Conservation (phyloP, 495 filamentous ascomycete genomes). For the Talaromyces nanjingensis region DNA sequence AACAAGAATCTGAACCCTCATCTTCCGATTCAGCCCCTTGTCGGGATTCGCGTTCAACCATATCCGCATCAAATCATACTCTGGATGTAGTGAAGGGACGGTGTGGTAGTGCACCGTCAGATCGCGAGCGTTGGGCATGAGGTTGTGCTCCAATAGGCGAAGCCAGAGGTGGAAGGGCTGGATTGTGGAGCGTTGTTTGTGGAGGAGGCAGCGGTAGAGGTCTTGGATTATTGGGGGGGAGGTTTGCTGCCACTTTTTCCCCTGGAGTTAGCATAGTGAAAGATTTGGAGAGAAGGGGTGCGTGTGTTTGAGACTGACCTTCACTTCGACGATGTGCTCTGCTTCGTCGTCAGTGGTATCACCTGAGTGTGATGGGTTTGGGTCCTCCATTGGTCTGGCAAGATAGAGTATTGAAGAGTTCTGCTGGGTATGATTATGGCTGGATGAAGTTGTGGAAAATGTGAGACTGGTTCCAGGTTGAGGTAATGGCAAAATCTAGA, state of each 20-base stretch:
- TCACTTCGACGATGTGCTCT: background rate
- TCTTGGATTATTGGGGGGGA: background rate
- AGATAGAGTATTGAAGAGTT: background rate
- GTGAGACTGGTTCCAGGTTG: background rate
- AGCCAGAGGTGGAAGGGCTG: slow-evolving; percentile 4
- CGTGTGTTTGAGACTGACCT: no score
- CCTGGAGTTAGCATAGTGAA: no score
- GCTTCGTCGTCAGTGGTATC: background rate
- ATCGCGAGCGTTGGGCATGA: slow-evolving; percentile 4
- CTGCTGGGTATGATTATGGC: background rate
- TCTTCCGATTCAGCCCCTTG: background rate
- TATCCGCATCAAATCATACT: background rate
- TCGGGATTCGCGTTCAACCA: background rate
- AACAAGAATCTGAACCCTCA: slow-evolving; percentile 1
- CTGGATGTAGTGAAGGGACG: background rate
- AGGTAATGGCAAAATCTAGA: background rate
- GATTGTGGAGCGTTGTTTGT: background rate
- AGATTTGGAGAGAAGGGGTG: no score
- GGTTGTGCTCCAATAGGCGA: background rate
- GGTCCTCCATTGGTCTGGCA: background rate
- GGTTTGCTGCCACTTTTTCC: background rate
- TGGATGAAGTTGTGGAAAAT: background rate
- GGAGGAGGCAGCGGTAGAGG: background rate
- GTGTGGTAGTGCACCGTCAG: background rate
- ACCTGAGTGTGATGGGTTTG: background rate